Conservation (phyloP, 2,329 filamentous ascomycete genomes). For the Fulvia fulva region DNA sequence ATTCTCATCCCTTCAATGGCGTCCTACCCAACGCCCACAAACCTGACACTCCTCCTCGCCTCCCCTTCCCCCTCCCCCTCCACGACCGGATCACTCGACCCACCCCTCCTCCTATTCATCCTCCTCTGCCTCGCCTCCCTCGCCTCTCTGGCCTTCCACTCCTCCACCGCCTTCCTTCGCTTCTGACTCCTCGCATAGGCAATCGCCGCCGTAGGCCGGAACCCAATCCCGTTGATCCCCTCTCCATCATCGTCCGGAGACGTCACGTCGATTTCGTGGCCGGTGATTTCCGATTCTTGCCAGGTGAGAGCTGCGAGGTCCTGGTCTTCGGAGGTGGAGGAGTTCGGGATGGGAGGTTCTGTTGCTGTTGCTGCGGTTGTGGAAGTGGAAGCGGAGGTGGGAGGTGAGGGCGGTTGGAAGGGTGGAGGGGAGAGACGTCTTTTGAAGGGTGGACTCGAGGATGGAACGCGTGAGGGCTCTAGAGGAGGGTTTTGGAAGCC, state of each 20-base stretch:
- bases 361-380: background rate
- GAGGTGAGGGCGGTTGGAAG: slow-evolving; percentile 5
- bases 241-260: slow-evolving; percentile 59
- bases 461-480: background rate
- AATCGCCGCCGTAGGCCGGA: slow-evolving; percentile 57
- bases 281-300: slow-evolving; percentile 61
- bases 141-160: slow-evolving; percentile 58
- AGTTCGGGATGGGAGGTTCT: slow-evolving; percentile 1
- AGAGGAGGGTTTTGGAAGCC: background rate
- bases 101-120: slow-evolving; percentile 46
- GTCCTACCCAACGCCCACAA: slow-evolving; percentile 3
- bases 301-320: slow-evolving; percentile 43
- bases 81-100: slow-evolving; percentile 2
- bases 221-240: slow-evolving; percentile 62
- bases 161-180: slow-evolving; percentile 55
- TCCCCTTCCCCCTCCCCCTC: slow-evolving; percentile 3
- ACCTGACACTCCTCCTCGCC: slow-evolving; percentile 15
- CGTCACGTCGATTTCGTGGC: slow-evolving; percentile 47
- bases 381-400: no score
- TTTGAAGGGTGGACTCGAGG: slow-evolving; percentile 7
- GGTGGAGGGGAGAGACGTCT: slow-evolving; percentile 16
- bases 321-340: slow-evolving; percentile 1
- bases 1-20: no score
- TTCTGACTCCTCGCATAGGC: slow-evolving; percentile 54
- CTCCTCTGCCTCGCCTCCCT: slow-evolving; percentile 56